Evolutionary conservation across 345 rosid genomes (phyloP).

Genomic region (Cardamine occulta): DNA sequence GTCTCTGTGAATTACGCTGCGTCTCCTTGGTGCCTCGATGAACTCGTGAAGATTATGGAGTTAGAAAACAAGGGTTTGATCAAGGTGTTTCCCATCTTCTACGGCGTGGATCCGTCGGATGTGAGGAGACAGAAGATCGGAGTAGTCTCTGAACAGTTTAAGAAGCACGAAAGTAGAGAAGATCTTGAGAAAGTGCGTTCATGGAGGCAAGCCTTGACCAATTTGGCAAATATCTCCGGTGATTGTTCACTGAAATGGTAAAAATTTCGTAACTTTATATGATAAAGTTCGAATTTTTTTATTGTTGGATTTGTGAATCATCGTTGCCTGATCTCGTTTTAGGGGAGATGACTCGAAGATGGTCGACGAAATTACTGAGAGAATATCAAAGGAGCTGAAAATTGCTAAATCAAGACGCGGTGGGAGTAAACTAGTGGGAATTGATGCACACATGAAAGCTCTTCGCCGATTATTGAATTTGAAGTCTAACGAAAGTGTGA

Average conservation of each 20-base stretch:
- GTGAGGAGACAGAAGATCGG: constrained; percentile 21
- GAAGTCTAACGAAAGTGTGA: constrained; percentile 15
- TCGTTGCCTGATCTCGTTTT: background rate
- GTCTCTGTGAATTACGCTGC: constrained; percentile 36
- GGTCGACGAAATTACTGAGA: constrained; percentile 32
- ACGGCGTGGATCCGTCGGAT: constrained; percentile 34
- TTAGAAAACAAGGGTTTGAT: background rate
- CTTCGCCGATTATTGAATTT: background rate
- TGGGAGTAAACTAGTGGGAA: constrained; percentile 28
- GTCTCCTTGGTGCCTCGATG: constrained; percentile 38
- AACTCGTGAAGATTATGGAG: constrained; percentile 40
- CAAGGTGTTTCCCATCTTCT: constrained; percentile 42
- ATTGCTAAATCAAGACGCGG: background rate
- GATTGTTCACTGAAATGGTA: constrained; percentile 25
- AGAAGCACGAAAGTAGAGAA: constrained; percentile 26
- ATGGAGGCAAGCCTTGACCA: constrained; percentile 33
- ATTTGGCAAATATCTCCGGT: constrained; percentile 25
- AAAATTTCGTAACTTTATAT: background rate
- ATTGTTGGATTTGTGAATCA: background rate
- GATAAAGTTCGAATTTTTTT: background rate
- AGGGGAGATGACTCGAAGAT: constrained; percentile 40
- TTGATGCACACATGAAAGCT: constrained; percentile 35
- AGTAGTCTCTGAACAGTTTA: constrained; percentile 17
- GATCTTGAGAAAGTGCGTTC: constrained; percentile 13
- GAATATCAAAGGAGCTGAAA: constrained; percentile 16